Conservation (phyloP, 805 yeast species). For the Spathaspora sp. region DNA sequence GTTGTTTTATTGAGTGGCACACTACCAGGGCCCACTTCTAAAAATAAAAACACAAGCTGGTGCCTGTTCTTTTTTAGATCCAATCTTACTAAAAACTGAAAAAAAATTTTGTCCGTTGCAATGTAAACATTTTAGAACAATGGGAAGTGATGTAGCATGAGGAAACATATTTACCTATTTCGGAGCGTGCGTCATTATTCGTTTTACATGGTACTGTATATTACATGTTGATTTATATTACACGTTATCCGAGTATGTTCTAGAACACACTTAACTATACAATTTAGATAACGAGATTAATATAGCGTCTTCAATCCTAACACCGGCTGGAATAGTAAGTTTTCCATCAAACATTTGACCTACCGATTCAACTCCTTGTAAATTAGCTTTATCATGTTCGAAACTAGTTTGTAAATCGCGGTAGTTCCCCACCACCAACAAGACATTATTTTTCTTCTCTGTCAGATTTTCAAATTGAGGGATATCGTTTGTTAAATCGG, state of each 20-base stretch:
- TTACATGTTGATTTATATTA: background rate
- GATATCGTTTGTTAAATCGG: conserved; percentile 3
- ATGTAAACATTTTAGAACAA: background rate
- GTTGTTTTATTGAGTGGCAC: background rate
- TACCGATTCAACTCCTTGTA: conserved; percentile 53
- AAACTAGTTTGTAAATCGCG: conserved; percentile 54
- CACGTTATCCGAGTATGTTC: background rate
- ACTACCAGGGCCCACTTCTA: background rate
- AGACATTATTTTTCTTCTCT: conserved; percentile 26
- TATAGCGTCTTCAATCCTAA: conserved; percentile 69
- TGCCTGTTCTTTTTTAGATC: background rate
- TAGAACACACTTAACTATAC: background rate
- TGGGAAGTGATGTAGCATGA: background rate
- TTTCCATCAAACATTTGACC: conserved; percentile 69
- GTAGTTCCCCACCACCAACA: conserved; percentile 66
- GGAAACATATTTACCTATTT: background rate
- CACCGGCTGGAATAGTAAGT: conserved; percentile 48
- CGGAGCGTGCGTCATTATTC: background rate
- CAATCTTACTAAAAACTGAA: background rate
- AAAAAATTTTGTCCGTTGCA: background rate
- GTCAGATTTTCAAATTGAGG: conserved; percentile 3
- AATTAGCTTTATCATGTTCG: conserved; percentile 41
- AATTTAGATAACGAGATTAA: conserved; percentile 49
- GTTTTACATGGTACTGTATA: too few species aligned
- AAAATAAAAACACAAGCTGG: background rate